Evolutionary conservation across 768 basidiomycete genomes (phyloP), one percentile per base, ranked within the genome.

Genomic region (Collybiopsis confluens): DNA sequence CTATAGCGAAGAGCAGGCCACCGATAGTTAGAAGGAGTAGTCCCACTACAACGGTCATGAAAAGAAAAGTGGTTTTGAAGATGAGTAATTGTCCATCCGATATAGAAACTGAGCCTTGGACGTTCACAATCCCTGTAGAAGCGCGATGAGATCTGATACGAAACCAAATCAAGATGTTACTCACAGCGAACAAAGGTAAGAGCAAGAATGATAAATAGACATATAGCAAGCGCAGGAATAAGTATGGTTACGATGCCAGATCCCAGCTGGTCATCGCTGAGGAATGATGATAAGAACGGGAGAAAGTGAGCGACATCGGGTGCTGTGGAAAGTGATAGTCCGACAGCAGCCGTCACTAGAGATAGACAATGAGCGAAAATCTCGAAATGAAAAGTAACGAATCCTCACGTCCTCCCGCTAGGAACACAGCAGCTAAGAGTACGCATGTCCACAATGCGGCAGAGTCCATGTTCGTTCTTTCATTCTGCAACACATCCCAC

Each of bases 301-400:
- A 92, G 63, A 60, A 82, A 86, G 68, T 89, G 83, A 0, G 82
- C 80, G 53, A 88, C 79, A 59, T 88, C 81, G 2, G 90, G 90
- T 1, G 86, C 82, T n/a, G 77, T 75, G 38, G 82, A 76, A 18
- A 91, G 69, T 5, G 80, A 77, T 38, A 93, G 73, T 2, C 86
- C 88, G 20, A 82, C 75, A 16, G 82, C 83, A 38, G 88, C 87
- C 3, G 85, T 80, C 54, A 91, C 90, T 91, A 58, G 27, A 23
- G 27, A 11, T 47, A 48, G 50, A 53, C 53, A 54, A 21, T 41
- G 20, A 33, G 21, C 20, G 27, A 16, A 21, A 15, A 11, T 23
- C 16, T 10, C 38, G 6, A 41, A 1, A 4, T 13, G 24, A 9
- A 28, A 2, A 20, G n/a, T 36, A 15, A 16, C n/a, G n/a, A 11